Conservation (phyloP, 495 filamentous ascomycete species). For the Hyaloscypha finlandica region DNA sequence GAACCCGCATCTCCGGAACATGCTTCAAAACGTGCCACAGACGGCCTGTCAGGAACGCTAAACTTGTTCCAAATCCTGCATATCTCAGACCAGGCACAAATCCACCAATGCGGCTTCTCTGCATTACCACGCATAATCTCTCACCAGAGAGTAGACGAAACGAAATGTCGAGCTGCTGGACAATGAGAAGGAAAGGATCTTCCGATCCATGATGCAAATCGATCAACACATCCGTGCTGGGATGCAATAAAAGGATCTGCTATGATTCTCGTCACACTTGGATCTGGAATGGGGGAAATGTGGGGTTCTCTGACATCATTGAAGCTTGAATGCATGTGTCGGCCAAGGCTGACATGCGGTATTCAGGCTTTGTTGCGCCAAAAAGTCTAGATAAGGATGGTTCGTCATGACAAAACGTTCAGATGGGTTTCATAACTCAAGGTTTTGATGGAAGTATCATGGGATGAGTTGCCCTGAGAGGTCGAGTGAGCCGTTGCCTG, state of each 20-base stretch:
- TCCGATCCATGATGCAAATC: neutral
- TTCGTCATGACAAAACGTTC: neutral
- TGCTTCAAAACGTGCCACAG: too few relatives aligned
- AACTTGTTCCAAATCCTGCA: too few relatives aligned
- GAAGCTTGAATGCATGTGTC: neutral
- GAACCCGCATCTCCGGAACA: too few relatives aligned
- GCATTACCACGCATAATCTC: too few relatives aligned
- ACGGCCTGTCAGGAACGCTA: too few relatives aligned
- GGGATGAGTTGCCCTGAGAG: neutral
- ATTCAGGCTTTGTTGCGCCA: neutral
- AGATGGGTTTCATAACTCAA: neutral
- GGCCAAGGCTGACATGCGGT: neutral
- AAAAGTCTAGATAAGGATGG: neutral
- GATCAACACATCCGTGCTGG: too few relatives aligned
- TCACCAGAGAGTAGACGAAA: too few relatives aligned
- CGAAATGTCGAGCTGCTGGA: too few relatives aligned
- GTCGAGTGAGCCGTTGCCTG: neutral
- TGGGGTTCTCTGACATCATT: neutral
- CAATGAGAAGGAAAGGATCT: neutral
- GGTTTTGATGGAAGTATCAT: neutral
- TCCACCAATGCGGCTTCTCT: too few relatives aligned
- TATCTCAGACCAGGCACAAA: too few relatives aligned
- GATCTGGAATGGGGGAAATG: neutral
- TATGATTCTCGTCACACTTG: neutral
- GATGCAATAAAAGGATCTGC: neutral